These are phyloP conservation scores for Cryphonectria nitschkei DNA, from an alignment of 2,329 filamentous ascomycete species.

Conservation along the genomic window DNA sequence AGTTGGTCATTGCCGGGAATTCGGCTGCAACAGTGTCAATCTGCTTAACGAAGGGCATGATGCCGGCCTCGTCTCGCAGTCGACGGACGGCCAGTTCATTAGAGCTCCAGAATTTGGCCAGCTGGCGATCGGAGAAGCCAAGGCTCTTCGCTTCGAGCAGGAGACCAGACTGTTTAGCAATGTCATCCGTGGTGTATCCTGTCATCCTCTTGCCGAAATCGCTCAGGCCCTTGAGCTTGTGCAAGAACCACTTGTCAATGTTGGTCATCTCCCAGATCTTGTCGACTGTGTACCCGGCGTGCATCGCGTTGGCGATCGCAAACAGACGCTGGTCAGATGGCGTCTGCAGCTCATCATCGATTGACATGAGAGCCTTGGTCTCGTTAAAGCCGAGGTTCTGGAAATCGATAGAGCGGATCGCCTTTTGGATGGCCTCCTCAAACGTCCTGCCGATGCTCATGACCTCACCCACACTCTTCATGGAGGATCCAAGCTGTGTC, in stretches of 20 bases:
- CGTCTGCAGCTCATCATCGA: slow-evolving; percentile 94
- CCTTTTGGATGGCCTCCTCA: slow-evolving; percentile 98
- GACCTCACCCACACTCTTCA: slow-evolving; percentile 99
- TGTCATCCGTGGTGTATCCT: slow-evolving; percentile 65
- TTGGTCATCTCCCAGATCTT: slow-evolving; percentile 98
- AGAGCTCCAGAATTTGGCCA: slow-evolving; percentile 92
- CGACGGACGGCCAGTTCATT: slow-evolving; percentile 90
- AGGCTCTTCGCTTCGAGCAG: slow-evolving; percentile 88
- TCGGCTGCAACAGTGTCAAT: slow-evolving; percentile 98
- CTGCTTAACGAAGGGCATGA: slow-evolving; percentile 92
- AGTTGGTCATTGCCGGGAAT: slow-evolving; percentile 93
- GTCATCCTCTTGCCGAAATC: slow-evolving; percentile 84
- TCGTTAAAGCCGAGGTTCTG: slow-evolving; percentile 95
- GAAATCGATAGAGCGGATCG: slow-evolving; percentile 92
- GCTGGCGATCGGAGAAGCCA: slow-evolving; percentile 90
- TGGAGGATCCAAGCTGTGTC: slow-evolving; percentile 92
- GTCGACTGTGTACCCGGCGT: slow-evolving; percentile 88
- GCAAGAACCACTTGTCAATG: slow-evolving; percentile 98
- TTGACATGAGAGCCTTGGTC: slow-evolving; percentile 89
- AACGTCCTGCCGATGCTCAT: slow-evolving; percentile 98
- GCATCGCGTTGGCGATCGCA: slow-evolving; percentile 97
- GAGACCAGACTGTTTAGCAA: slow-evolving; percentile 64
- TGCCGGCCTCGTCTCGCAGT: slow-evolving; percentile 80
- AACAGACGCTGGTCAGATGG: slow-evolving; percentile 97
- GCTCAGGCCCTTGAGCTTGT: slow-evolving; percentile 86